phyloP scores from a whole-genome alignment of 2,329 filamentous ascomycete species.

The Penicillium vulpinum region DNA sequence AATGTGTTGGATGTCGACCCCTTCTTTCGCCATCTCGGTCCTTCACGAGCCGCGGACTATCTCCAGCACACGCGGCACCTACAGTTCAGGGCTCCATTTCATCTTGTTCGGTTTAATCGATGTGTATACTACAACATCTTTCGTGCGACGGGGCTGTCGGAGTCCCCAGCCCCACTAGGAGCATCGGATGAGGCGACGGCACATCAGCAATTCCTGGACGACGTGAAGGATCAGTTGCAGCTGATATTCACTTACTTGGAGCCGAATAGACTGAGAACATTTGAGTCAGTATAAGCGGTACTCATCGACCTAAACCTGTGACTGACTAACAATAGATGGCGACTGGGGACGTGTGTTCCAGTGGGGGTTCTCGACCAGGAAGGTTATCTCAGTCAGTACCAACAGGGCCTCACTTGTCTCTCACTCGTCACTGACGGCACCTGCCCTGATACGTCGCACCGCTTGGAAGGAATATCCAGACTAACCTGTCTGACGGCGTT shows the following conservation, averaged over 20 bases:
- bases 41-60: not conserved
- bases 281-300: conserved; percentile 3
- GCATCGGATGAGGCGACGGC: too few species aligned
- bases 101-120: conserved; percentile 1
- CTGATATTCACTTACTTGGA: not conserved
- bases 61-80: not conserved
- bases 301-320: too few species aligned
- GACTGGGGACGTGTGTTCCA: too few species aligned
- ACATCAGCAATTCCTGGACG: conserved; percentile 1
- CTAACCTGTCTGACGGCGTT: too few species aligned
- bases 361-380: too few species aligned
- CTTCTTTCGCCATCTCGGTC: conserved; percentile 1
- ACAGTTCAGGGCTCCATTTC: not conserved
- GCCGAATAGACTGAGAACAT: conserved; percentile 4
- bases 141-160: not conserved
- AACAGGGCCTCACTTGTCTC: too few species aligned
- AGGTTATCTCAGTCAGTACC: too few species aligned
- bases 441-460: too few species aligned
- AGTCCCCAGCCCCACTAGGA: not conserved
- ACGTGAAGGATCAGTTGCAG: not conserved
- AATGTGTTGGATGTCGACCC: conserved; percentile 5
- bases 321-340: too few species aligned
- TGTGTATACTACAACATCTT: conserved; percentile 8
- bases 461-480: too few species aligned
- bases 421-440: too few species aligned